Evolutionary conservation across 2,329 filamentous ascomycete species (phyloP).

Genomic region (Botrytis cinerea): DNA sequence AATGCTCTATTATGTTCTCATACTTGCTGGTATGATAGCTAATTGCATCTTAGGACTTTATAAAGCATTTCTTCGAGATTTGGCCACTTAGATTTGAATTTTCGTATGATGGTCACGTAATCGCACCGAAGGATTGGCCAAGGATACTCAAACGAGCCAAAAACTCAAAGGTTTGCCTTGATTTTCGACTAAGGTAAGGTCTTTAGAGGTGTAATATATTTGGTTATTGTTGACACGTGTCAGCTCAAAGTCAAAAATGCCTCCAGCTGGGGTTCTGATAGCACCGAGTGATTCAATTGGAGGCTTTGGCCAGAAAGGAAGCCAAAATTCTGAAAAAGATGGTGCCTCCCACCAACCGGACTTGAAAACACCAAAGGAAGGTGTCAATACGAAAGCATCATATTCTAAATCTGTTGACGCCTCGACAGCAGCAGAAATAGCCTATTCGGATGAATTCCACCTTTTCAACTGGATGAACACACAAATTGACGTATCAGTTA

Average conservation of each 20-base stretch:
- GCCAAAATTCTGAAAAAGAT: neutral
- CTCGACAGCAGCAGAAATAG: neutral
- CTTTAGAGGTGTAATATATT: neutral
- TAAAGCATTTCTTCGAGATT: constrained; percentile 16
- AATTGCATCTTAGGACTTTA: neutral
- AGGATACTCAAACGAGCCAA: neutral
- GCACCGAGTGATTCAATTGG: neutral
- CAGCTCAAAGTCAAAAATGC: neutral
- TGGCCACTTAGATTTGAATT: constrained; percentile 11
- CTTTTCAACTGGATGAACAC: constrained; percentile 9
- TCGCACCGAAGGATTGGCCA: constrained; percentile 8
- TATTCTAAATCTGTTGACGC: neutral
- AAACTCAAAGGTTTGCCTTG: neutral
- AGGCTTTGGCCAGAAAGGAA: neutral
- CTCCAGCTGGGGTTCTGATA: neutral
- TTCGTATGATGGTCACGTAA: neutral
- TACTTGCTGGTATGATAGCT: neutral
- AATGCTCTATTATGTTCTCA: neutral
- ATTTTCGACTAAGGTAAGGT: neutral
- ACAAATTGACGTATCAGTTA: neutral
- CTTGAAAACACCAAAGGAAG: neutral
- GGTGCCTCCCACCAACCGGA: neutral
- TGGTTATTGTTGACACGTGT: neutral
- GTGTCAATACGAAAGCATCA: neutral
- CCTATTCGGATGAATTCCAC: neutral